These are phyloP conservation scores for Boletus sensibilis DNA, from an alignment of 768 basidiomycete genomes.

Conservation along the genomic window DNA sequence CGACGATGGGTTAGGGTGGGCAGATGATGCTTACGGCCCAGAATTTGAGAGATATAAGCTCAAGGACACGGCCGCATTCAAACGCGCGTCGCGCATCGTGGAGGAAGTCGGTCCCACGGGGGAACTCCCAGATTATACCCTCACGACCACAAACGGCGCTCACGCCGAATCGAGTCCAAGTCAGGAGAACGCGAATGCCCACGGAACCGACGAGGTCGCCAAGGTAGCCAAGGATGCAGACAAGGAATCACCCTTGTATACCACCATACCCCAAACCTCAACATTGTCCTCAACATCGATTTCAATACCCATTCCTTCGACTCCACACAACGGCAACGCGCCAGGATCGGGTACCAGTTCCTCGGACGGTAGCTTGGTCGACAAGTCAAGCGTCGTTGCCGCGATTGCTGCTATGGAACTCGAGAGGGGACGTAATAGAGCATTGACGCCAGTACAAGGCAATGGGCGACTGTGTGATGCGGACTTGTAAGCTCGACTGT, in stretches of 20 bases:
- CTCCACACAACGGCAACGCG: neutral
- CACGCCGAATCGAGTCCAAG: neutral
- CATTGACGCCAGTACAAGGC: constrained; percentile 54
- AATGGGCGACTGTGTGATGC: constrained; percentile 37
- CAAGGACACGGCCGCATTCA: constrained; percentile 8
- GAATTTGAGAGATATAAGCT: constrained; percentile 28
- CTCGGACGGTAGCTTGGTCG: constrained; percentile 48
- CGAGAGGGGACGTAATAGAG: constrained; percentile 52
- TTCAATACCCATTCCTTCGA: constrained; percentile 8
- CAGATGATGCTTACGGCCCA: constrained; percentile 43
- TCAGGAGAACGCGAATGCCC: neutral
- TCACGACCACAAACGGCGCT: neutral
- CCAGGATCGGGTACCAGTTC: constrained; percentile 46
- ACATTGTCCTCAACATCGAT: constrained; percentile 2
- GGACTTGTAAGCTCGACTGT: constrained; percentile 42
- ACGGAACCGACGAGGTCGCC: neutral
- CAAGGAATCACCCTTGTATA: constrained; percentile 5
- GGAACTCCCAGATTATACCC: constrained; percentile 38
- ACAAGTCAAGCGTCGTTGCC: constrained; percentile 31
- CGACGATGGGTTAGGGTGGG: constrained; percentile 52
- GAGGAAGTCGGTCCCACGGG: constrained; percentile 46
- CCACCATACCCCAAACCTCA: constrained; percentile 3
- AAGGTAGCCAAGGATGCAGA: constrained; percentile 4
- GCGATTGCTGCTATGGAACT: constrained; percentile 36
- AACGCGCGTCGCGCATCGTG: constrained; percentile 24